These are phyloP conservation scores for Parachaetomium inaequale DNA, from an alignment of 495 filamentous ascomycete species.

Conservation along the genomic window DNA sequence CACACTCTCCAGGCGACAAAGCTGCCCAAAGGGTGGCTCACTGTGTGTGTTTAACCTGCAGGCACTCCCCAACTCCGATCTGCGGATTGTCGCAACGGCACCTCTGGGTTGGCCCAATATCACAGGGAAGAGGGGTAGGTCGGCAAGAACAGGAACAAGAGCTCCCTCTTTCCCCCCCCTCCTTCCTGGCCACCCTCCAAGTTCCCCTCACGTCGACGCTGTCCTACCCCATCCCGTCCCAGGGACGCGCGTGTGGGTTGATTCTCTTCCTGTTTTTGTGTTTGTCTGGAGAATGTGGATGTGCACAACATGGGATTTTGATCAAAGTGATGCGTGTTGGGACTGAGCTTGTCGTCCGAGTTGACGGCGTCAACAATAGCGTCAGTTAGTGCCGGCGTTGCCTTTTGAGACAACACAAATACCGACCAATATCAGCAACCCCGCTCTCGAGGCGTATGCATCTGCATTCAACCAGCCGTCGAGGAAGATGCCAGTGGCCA, in stretches of 20 bases:
- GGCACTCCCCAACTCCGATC: slow-evolving; percentile 6
- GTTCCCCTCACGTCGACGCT: slow-evolving; percentile 7
- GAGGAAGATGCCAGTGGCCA: not conserved
- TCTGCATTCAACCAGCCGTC: slow-evolving; percentile 6
- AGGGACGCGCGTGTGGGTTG: not conserved
- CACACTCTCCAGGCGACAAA: not conserved
- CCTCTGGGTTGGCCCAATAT: slow-evolving; percentile 3
- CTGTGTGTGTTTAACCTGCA: not conserved
- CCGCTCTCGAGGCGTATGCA: slow-evolving; percentile 6
- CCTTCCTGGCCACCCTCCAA: not conserved
- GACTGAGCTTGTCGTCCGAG: no score
- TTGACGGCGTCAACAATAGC: not conserved
- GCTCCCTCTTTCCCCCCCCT: not conserved
- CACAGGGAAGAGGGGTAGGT: slow-evolving; percentile 13
- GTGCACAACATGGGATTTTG: not conserved
- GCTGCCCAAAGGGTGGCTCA: not conserved
- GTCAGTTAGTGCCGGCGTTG: not conserved
- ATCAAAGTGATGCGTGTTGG: no score
- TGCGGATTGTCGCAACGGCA: not conserved
- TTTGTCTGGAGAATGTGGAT: not conserved
- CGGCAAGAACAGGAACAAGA: slow-evolving; percentile 18
- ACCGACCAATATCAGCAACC: slow-evolving; percentile 7
- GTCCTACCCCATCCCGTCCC: slow-evolving; percentile 1
- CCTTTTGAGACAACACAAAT: not conserved
- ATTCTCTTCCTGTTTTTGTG: not conserved